A percentile compares a stretch with the other conserved stretches of the same genome.
phyloP scores from a whole-genome alignment of 768 basidiomycete genomes.

The Mycena haematopus region DNA sequence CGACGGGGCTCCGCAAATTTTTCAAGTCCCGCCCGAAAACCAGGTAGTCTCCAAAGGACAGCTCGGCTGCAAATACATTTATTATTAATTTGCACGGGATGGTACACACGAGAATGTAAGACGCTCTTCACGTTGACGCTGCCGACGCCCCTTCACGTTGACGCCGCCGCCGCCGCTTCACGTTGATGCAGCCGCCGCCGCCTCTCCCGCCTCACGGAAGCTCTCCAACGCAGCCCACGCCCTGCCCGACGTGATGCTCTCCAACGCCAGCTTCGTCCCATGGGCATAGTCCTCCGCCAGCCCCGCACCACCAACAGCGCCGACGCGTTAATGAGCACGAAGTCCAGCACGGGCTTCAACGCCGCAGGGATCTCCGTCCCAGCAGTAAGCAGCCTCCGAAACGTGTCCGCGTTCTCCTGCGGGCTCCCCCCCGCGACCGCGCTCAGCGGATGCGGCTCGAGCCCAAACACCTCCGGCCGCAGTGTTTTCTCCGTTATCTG shows the following conservation, averaged over 20 bases:
- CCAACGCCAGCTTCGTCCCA: constrained; percentile 71
- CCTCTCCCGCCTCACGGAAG: constrained; percentile 52
- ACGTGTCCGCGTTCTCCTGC: constrained; percentile 78
- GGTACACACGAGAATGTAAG: no score
- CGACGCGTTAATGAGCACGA: constrained; percentile 90
- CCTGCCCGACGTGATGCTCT: constrained; percentile 62
- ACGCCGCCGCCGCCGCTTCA: no score
- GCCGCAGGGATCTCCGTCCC: constrained; percentile 61
- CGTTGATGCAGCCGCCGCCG: not conserved
- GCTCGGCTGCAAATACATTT: no score
- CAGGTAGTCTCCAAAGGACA: no score
- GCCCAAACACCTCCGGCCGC: constrained; percentile 79
- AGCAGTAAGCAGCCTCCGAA: constrained; percentile 67
- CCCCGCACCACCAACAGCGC: constrained; percentile 87
- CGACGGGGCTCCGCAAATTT: no score
- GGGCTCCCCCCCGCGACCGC: constrained; percentile 79
- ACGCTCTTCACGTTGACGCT: not conserved
- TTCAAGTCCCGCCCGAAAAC: no score
- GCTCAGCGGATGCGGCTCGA: constrained; percentile 69
- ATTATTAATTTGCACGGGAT: no score
- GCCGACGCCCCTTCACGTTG: not conserved
- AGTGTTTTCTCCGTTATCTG: constrained; percentile 66
- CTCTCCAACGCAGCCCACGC: constrained; percentile 64
- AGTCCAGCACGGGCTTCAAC: constrained; percentile 75
- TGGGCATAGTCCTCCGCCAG: constrained; percentile 71